Base-by-base conservation (phyloP, 2,329 filamentous ascomycete genomes). In the Aureobasidium sp. region DNA sequence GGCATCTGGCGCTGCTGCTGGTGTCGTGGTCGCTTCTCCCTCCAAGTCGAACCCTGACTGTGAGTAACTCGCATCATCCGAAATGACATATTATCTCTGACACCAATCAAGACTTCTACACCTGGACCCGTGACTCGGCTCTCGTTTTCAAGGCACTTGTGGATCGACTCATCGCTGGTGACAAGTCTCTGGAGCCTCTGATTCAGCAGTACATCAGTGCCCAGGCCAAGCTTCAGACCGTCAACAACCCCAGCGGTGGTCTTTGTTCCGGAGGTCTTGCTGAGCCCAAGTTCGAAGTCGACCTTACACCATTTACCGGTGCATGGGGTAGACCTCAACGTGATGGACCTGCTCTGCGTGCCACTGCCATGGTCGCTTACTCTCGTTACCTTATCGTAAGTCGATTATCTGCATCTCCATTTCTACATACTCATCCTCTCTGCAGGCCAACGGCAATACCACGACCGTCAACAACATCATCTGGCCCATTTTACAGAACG, bases 291-390 rank as follows among this genome's bases (percentile, higher is more conserved):
- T 92, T 84, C 74, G 79, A 87, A 62, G 83, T 84, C 44, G 82
- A 91, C 66, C 74, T 63, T 27, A 63, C 60, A 20, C 34, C 56
- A 25, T 91, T 84, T 71, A 88, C 84, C 2, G 87, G 83, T 31
- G 71, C 76, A 6, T 93, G 90, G 90, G 89, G 88, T 31, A 84
- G 90, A 22, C 90, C 90, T 14, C 90, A 94, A 88, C 81, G 87
- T 52, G 90, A 94, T 73, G 90, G 90, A 0, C 89, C 90, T 27
- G 84, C 90, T 25, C 81, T 94, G 42, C 82, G 90, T 56, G 89
- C 89, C 1, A 90, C 85, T 49, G 84, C 90, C 2, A 74, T 94
- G 69, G 87, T 89, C 60, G 79, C 80, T 0, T 94, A 92, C 70
- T 83, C 87, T 7, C 85, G 87, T 69, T 90, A 87, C 84, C 77